Conservation (phyloP, 2,329 filamentous ascomycete species). For the Aquanectria penicillioides region DNA sequence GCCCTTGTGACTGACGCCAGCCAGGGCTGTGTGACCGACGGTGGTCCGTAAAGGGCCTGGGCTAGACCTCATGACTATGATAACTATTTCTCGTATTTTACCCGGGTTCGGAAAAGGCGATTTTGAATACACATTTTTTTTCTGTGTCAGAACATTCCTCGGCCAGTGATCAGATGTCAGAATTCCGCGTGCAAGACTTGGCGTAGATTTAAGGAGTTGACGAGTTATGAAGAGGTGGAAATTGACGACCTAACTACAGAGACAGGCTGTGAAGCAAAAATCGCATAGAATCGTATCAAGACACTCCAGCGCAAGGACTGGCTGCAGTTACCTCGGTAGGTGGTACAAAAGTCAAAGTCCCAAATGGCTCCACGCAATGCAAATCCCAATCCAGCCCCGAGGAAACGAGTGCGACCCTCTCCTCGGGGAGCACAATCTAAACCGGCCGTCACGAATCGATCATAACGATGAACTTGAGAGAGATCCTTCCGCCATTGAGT, state of each 20-base stretch:
- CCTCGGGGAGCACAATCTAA: conserved; percentile 2
- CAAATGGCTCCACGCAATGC: conserved; percentile 40
- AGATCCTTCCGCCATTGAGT: no score
- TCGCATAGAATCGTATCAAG: not conserved
- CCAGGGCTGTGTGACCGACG: conserved; percentile 67
- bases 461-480: no score
- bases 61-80: conserved; percentile 32
- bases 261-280: conserved; percentile 6
- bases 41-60: conserved; percentile 37
- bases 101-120: conserved; percentile 42
- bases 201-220: no score
- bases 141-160: conserved; percentile 29
- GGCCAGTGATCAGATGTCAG: no score
- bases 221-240: no score
- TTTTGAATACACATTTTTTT: conserved; percentile 33
- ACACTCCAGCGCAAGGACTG: conserved; percentile 4
- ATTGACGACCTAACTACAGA: conserved; percentile 18
- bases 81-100: conserved; percentile 31
- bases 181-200: no score
- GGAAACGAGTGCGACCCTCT: conserved; percentile 3
- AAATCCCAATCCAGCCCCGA: conserved; percentile 21
- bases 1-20: conserved; percentile 67
- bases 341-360: conserved; percentile 24
- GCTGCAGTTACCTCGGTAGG: conserved; percentile 22
- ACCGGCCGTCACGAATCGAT: conserved; percentile 5